phyloP scores from a whole-genome alignment of 2,329 filamentous ascomycete species.

The Nothopassalora personata region DNA sequence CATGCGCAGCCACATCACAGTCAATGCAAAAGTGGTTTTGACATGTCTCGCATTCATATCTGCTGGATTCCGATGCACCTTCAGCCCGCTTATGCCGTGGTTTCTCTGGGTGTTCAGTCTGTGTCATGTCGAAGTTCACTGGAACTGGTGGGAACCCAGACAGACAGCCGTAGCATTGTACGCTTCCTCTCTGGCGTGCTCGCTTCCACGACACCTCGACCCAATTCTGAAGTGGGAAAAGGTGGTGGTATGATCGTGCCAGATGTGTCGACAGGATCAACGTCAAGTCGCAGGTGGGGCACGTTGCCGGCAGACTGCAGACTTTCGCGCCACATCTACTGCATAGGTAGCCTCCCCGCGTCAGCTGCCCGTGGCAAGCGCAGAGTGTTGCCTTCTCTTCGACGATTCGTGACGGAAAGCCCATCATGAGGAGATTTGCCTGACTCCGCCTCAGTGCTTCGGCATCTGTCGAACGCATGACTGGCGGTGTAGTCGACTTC shows the following conservation, averaged over 20 bases:
- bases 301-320: constrained; percentile 83
- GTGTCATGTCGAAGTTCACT: constrained; percentile 14
- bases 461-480: constrained; percentile 53
- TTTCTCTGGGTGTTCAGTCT: constrained; percentile 17
- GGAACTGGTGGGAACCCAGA: constrained; percentile 59
- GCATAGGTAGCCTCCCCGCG: constrained; percentile 81
- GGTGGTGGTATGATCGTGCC: constrained; percentile 85
- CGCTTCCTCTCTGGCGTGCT: constrained; percentile 46
- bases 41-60: constrained; percentile 88
- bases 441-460: constrained; percentile 37
- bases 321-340: constrained; percentile 85
- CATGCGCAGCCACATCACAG: constrained; percentile 92
- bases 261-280: constrained; percentile 91
- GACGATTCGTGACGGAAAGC: constrained; percentile 82
- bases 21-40: constrained; percentile 93
- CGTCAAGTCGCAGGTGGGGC: constrained; percentile 83
- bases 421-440: constrained; percentile 82
- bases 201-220: constrained; percentile 78
- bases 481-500: constrained; percentile 80
- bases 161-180: constrained; percentile 74
- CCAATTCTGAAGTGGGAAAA: constrained; percentile 89
- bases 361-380: constrained; percentile 81
- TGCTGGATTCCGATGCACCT: constrained; percentile 72
- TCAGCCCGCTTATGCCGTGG: constrained; percentile 23
- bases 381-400: constrained; percentile 71